These are phyloP conservation scores for Galium porrigens DNA, from an alignment of 305 asterid genomes.

Conservation along the genomic window DNA sequence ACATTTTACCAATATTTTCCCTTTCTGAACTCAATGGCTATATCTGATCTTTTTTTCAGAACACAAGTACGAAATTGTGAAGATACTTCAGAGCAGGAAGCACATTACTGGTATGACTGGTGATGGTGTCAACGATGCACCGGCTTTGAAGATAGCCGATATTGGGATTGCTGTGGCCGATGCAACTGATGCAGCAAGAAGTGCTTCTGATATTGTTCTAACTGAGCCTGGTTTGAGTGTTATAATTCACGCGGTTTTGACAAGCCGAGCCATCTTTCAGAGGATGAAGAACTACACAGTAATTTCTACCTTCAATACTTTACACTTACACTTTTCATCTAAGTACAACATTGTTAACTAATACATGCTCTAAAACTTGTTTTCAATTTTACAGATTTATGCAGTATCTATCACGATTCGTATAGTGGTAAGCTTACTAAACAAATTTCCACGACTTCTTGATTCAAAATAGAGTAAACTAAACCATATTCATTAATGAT, in stretches of 20 bases:
- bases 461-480: not conserved
- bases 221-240: conserved; percentile 76
- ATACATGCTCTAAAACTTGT: not conserved
- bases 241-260: conserved; percentile 59
- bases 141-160: conserved; percentile 73
- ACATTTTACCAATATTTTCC: not conserved
- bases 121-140: conserved; percentile 81
- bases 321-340: not conserved
- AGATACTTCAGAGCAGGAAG: conserved; percentile 54
- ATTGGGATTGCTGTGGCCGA: conserved; percentile 79
- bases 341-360: not conserved
- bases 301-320: not conserved
- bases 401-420: conserved; percentile 21
- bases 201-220: conserved; percentile 65
- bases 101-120: conserved; percentile 83
- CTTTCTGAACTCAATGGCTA: not conserved
- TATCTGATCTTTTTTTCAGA: conserved; percentile 24
- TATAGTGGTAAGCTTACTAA: conserved; percentile 16
- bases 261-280: conserved; percentile 77
- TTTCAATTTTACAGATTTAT: conserved; percentile 15
- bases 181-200: conserved; percentile 77
- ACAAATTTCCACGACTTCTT: not conserved
- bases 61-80: conserved; percentile 68
- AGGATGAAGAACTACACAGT: conserved; percentile 37
- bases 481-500: not conserved